Evolutionary conservation across 192 early-diverging fungal species (phyloP), one percentile per base, ranked within the genome.

Genomic region (Umbelopsis sp.): DNA sequence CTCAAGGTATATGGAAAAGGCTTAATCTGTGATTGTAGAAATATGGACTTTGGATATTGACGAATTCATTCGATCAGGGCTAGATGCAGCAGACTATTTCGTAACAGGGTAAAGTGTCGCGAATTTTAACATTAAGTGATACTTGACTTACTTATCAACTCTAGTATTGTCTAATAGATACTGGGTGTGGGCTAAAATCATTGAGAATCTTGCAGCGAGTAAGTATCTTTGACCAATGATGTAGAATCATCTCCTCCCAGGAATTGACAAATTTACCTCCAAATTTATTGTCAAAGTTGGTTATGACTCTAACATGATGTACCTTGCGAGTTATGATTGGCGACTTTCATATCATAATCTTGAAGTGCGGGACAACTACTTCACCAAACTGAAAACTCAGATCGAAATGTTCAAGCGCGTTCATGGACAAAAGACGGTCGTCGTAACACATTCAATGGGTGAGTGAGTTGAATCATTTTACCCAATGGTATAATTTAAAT

Each of bases 51-150:
- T 45, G 45, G 4, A 45, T 53, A 65, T 4, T 41, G 7, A 73
- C 45, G 8, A 66, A 11, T 21, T 5, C 11, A 24, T 50, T 32
- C 20, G 22, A 3, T 10, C 73, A 77, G 93, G 95, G 0, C 78
- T 97, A 11, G 93, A 95, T 77, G 93, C 94, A 0, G 93, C 95
- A 0, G 95, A 97, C 76, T 97, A 96, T 73, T 89, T 96, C 66
- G 89, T 95, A 26, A 89, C 92, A 21, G 93, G 93, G 79, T 95
- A 83, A 51, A 41, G 38, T 11, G 79, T 32, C 24, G 43, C 12
- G 24, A 34, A 34, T 78, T 6, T 24, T 49, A 25, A n/a, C 66
- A 47, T 36, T 5, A 29, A 10, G 43, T 36, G 9, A 45, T 16
- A 38, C 14, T 21, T n/a, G 52, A 51, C 16, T 34, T 16, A 17